Evolutionary conservation across 768 basidiomycete genomes (phyloP).

Genomic region (Boletus rufocinnamomeus): DNA sequence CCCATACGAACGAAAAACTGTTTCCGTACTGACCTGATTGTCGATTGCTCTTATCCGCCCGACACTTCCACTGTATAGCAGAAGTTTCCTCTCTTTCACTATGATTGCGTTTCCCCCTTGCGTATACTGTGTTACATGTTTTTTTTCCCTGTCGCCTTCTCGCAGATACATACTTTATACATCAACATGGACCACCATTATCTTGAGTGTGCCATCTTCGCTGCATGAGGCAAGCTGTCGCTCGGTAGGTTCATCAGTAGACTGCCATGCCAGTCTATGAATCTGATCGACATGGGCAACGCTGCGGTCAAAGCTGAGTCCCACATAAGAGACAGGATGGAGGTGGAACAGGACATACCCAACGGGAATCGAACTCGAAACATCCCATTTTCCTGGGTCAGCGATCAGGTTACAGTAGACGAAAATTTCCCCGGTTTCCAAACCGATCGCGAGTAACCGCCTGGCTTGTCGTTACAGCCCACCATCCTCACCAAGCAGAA

Average conservation of each 20-base stretch:
- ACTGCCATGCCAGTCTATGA: slow-evolving; percentile 80
- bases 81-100: slow-evolving; percentile 28
- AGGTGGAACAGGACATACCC: slow-evolving; percentile 43
- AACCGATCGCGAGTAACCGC: slow-evolving; percentile 74
- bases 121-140: slow-evolving; percentile 32
- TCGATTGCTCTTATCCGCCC: slow-evolving; percentile 42
- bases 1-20: slow-evolving; percentile 50
- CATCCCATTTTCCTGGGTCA: slow-evolving; percentile 46
- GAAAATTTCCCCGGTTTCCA: slow-evolving; percentile 78
- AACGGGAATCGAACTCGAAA: slow-evolving; percentile 46
- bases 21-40: slow-evolving; percentile 54
- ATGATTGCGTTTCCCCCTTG: slow-evolving; percentile 19
- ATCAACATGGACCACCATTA: slow-evolving; percentile 62
- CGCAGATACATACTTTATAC: slow-evolving; percentile 41
- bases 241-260: slow-evolving; percentile 34
- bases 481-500: not conserved
- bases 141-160: slow-evolving; percentile 16
- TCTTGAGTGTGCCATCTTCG: slow-evolving; percentile 89
- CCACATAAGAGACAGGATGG: not conserved
- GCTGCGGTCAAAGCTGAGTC: slow-evolving; percentile 40
- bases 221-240: slow-evolving; percentile 81
- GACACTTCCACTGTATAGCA: slow-evolving; percentile 69
- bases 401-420: slow-evolving; percentile 50
- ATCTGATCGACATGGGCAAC: slow-evolving; percentile 76
- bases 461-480: slow-evolving; percentile 28